Evolutionary conservation across 1,284 basidiomycete species (phyloP).

Genomic region (Cryptococcus neoformans): DNA sequence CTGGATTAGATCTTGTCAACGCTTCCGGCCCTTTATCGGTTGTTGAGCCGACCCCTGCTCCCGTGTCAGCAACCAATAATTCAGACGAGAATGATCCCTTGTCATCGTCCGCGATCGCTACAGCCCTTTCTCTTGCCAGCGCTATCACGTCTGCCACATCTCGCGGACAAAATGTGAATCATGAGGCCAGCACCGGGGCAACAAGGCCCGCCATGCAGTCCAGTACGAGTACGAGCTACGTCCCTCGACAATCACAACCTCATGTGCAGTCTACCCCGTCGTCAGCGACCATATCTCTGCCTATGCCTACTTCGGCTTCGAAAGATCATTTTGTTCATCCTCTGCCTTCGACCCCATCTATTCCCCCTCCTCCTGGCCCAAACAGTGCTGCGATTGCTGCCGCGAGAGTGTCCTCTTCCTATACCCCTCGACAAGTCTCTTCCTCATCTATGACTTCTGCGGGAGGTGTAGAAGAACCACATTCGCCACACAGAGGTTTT

Average conservation of each 20-base stretch:
- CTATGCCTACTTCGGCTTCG: too few species aligned
- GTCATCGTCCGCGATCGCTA: neutral
- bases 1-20: conserved; percentile 3
- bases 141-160: too few species aligned
- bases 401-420: too few species aligned
- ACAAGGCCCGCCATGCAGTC: neutral
- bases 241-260: neutral
- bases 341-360: too few species aligned
- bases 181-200: neutral
- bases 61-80: conserved; percentile 8
- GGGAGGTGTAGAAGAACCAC: neutral
- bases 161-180: too few species aligned
- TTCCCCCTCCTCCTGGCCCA: neutral
- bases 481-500: neutral
- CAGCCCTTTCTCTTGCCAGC: neutral
- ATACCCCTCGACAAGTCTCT: neutral
- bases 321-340: too few species aligned
- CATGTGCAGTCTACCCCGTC: too few species aligned
- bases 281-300: too few species aligned
- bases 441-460: neutral
- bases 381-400: too few species aligned
- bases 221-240: neutral
- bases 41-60: conserved; percentile 14
- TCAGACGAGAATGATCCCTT: conserved; percentile 1
- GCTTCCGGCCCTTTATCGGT: neutral